Percentiles rank a stretch among this genome's conserved stretches.
phyloP scores from a whole-genome alignment of 257 asterid genomes.

The Lithospermum erythrorhizon region DNA sequence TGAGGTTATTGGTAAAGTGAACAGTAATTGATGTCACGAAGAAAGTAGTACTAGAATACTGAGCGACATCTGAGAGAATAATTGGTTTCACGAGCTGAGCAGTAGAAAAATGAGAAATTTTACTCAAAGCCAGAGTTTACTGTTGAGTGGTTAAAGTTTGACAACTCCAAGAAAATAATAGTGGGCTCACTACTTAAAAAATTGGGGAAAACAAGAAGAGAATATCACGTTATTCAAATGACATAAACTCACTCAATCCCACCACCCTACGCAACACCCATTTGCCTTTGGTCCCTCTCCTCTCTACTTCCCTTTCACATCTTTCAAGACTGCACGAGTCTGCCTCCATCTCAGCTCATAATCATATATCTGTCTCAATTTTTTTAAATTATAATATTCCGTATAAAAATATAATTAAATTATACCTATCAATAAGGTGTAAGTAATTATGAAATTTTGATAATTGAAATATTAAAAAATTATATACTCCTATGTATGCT shows the following conservation, averaged over 20 bases:
- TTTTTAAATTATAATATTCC: too few species aligned
- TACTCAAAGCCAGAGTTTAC: neutral
- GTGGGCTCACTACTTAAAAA: too few species aligned
- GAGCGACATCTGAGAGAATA: neutral
- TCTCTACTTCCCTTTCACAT: constrained; percentile 24
- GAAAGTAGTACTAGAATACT: neutral
- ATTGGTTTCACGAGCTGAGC: neutral
- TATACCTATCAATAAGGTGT: too few species aligned
- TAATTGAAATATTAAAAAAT: too few species aligned
- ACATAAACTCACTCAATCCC: constrained; percentile 3
- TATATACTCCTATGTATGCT: too few species aligned
- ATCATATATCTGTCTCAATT: too few species aligned
- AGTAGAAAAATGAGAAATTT: too few species aligned
- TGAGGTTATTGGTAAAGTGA: neutral
- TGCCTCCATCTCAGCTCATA: constrained; percentile 22
- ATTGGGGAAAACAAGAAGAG: neutral
- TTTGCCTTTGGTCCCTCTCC: neutral
- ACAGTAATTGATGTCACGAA: neutral
- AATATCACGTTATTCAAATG: neutral
- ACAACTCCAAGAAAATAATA: neutral
- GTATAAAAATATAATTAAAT: too few species aligned
- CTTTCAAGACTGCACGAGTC: constrained; percentile 50
- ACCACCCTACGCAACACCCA: constrained; percentile 15
- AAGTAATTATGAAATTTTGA: too few species aligned
- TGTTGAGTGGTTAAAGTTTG: neutral